Base-by-base conservation (phyloP, 805 yeast genomes). In the Huiozyma naganishii region DNA sequence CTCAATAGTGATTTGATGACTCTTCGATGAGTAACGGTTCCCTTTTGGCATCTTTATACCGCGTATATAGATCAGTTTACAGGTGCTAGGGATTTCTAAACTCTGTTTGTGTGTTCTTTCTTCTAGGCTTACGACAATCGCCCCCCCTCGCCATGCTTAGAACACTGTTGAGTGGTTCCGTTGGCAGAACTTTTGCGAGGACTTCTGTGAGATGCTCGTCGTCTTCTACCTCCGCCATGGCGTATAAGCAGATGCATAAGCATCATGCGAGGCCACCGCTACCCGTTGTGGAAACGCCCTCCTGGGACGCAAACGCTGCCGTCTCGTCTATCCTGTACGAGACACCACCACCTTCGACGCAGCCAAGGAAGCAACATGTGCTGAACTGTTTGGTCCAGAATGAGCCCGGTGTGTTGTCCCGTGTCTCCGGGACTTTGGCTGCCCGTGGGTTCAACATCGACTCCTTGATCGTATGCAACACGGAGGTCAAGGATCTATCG, bases 381-480 rank as follows among this genome's bases (percentile, higher is more conserved):
- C 73, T 92, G 62, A 92, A 90, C 74, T 92, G 98, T 70, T 74
- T 92, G 61, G 98, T 92, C 12, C 97, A 92, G 68, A 90, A 92
- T 66, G 98, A 92, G 68, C 97, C 98, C 6, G 98, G 98, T 73
- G 98, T 92, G 39, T 71, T 92, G 56, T 82, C 95, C 32, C 77
- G 90, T 44, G 85, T 92, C 37, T 83, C 97, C 6, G 96, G 97
- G 44, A 88, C 95, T 43, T 74, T 92, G 53, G 98, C 98, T 34
- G 97, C 97, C 35, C 77, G 98, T 65, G 98, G 98, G 12, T 92
- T 92, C 78, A 92, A 92, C 70, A 92, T 92, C 59, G 98, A 92
- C 65, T 90, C 97, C 8, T 74, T 92, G 51, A 96, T 92, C 46
- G 98, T 92, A 39, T 90, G 96, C 64, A 85, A 81, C 70, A 92